A percentile compares a stretch with the other conserved stretches of the same genome.
Evolutionary conservation across 352 stramenopile species (phyloP).

Genomic region (Pythium rhizo-oryzae): DNA sequence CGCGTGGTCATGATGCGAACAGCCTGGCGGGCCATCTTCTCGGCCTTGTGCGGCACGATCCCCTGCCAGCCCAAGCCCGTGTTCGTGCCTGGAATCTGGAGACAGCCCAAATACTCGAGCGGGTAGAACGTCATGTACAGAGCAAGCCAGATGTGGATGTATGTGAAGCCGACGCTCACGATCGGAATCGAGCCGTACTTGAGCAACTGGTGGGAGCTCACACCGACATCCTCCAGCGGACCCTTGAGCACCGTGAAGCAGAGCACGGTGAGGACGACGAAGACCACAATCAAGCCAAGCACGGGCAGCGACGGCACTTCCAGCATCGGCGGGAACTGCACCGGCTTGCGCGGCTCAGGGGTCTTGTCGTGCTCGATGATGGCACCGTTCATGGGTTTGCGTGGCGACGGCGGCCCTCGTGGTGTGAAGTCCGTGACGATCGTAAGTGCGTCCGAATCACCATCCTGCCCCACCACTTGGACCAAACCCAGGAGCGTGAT

Average conservation of each 20-base stretch:
- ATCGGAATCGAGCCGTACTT: constrained; percentile 86
- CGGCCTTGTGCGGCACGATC: constrained; percentile 96
- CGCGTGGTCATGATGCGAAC: constrained; percentile 94
- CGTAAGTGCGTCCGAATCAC: constrained; percentile 33
- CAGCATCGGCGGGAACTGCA: constrained; percentile 81
- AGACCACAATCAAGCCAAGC: constrained; percentile 44
- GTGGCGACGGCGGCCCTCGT: constrained; percentile 18
- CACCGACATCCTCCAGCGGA: constrained; percentile 51
- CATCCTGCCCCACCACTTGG: constrained; percentile 63
- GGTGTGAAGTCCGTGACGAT: constrained; percentile 81
- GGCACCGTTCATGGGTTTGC: constrained; percentile 26
- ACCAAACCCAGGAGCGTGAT: constrained; percentile 87
- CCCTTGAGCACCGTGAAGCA: constrained; percentile 78
- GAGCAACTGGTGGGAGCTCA: constrained; percentile 67
- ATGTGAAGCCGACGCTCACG: constrained; percentile 92
- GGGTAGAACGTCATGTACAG: constrained; percentile 99
- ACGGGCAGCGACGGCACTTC: constrained; percentile 72
- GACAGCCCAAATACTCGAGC: constrained; percentile 91
- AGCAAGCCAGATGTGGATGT: constrained; percentile 95
- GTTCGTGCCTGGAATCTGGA: constrained; percentile 87
- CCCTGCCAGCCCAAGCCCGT: constrained; percentile 96
- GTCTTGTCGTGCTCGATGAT: constrained; percentile 14
- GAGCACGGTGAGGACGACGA: constrained; percentile 53
- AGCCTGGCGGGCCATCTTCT: constrained; percentile 95
- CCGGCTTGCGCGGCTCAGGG: constrained; percentile 30